These are phyloP conservation scores for Colletotrichum coccodes DNA, from an alignment of 2,329 filamentous ascomycete genomes.

Conservation along the genomic window DNA sequence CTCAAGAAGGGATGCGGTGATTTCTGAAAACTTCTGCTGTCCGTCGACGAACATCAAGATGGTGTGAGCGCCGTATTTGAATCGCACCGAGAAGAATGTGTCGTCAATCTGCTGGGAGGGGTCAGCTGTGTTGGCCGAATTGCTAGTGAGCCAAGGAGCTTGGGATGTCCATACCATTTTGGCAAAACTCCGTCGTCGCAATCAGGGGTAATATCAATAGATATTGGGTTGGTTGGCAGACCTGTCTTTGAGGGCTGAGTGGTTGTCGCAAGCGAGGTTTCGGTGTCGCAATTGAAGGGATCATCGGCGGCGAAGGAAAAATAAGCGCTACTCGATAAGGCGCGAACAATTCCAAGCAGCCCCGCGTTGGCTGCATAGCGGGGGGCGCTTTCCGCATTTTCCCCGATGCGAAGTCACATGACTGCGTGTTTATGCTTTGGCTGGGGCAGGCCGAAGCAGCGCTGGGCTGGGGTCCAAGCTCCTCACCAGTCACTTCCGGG, in stretches of 20 bases:
- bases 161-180: conserved; percentile 1
- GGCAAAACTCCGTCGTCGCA: background rate
- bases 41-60: conserved; percentile 74
- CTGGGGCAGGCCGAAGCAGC: background rate
- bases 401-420: conserved; percentile 42
- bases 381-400: background rate
- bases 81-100: conserved; percentile 71
- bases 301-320: background rate
- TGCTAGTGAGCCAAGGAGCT: background rate
- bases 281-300: background rate
- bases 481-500: background rate
- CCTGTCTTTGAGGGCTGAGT: background rate
- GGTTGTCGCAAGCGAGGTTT: background rate
- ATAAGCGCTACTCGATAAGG: too few species aligned
- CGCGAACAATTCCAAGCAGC: background rate
- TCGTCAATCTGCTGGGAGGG: conserved; percentile 47
- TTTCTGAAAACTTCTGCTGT: conserved; percentile 62
- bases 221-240: background rate
- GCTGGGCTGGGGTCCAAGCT: conserved; percentile 15
- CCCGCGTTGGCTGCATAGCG: background rate
- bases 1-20: conserved; percentile 68
- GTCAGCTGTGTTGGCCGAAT: background rate
- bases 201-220: background rate
- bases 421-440: conserved; percentile 3
- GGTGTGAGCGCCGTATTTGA: conserved; percentile 79